Evolutionary conservation across 805 yeast genomes (phyloP), one percentile per base, ranked within the genome.

Genomic region (Priceomyces melissophilus): DNA sequence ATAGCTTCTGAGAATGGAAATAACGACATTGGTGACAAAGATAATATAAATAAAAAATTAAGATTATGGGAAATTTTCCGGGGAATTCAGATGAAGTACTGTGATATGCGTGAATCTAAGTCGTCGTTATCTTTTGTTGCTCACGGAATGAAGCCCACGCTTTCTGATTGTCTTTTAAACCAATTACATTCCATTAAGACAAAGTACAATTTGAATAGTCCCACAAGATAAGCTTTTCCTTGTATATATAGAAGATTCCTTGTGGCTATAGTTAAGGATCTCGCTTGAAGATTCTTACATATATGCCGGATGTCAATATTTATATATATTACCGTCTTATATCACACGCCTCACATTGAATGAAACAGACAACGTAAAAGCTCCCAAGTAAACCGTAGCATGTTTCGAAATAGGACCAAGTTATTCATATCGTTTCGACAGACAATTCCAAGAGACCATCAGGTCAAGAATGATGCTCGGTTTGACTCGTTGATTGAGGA

Each of bases 381-480:
- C n/a, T 10, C 29, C 11, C 11, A 27, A 27, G 11, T 27, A 27
- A 10, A 27, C 11, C 29, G 7, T 8, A 20, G 25, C 40, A 88
- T 91, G 96, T 87, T 85, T 56, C 75, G 98, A 60, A 98, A 93
- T 65, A 74, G 97, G 60, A 93, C 99, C n/a, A 91, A 90, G 57
- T 73, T 91, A 48, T 91, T 75, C 61, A 69, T 89, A 15, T 88
- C 97, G 35, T 91, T 86, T 58, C 79, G 99, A 47, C 79, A 93
- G 44, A 89, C 98, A 9, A 84, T 82, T 42, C 95, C 96, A 0
- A 89, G 89, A 33, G 37, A 32, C 46, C 65, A 67, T 15, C 48
- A 43, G 35, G 30, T 45, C 42, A 31, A 45, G 9, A 44, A 45
- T 40, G 52, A 41, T 34, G 45, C 54, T 14, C 55, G 65, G 15